Base-by-base conservation (phyloP, 2,329 filamentous ascomycete species). In the Trematosphaeria pertusa region DNA sequence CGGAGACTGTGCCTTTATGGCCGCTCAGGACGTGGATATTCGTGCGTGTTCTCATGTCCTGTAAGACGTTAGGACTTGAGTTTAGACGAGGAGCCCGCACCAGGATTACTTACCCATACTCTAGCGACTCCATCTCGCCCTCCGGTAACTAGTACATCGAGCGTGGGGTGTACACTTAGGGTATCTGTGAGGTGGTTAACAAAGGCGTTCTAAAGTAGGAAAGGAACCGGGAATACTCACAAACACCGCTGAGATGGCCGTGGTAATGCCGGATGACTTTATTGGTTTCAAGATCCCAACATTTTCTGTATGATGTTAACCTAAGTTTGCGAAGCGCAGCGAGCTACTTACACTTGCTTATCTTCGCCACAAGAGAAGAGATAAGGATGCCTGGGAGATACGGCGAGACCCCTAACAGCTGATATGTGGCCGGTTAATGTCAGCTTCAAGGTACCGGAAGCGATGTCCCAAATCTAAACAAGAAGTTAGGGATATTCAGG, bases 331-430 rank as follows among this genome's bases (percentile, higher is more conserved):
- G n/a, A n/a, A n/a, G n/a, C n/a, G n/a, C n/a, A n/a, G n/a, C n/a
- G n/a, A n/a, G n/a, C n/a, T n/a, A n/a, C n/a, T n/a, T n/a, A n/a
- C 53, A 99, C 94, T 92, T 97, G 97, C 78, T 99, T 99, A 72
- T 99, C 94, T 74, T 99, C 94, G 48, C 91, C 95, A 66, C 94
- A 99, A 9, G 91, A 96, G 74, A 99, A 99, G 8, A 99, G 82
- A 68, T 99, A 99, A 0, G 94, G 95, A 74, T 99, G 94, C 36
- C 94, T 81, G 12, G 92, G 89, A 15, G 91, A 96, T 6, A 99
- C 90, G 0, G 93, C 94, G 37, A 99, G 81, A 2, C 94, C 94
- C 24, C 63, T 55, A 24, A 65, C 64, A 19, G 63, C 62, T 5
- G 52, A 60, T 20, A 70, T 69, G 26, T 68, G 65, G 4, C 64